Evolutionary conservation across 441 rosid genomes (phyloP), one percentile per base, ranked within the genome.

Genomic region (Rhodomyrtus psidioides): DNA sequence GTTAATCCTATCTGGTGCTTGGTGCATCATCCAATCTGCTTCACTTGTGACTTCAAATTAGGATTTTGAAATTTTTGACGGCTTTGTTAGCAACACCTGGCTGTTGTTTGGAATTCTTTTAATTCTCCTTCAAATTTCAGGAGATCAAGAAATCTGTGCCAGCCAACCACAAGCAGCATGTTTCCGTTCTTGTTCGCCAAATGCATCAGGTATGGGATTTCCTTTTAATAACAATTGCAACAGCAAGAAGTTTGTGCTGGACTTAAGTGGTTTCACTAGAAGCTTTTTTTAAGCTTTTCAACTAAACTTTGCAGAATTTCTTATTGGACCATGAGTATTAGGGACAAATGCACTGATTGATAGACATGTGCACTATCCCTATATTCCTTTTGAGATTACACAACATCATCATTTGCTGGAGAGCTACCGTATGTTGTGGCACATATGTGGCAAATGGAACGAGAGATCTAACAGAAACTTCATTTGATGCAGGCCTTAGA

Each of bases 131-230:
- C 83, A 55, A 84, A 84, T 86, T 55, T 75, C 94, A 96, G 99
- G 92, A 90, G 86, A 85, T 96, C 92, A 97, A 96, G 95, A 93
- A 90, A 88, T 93, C 95, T 21, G 96, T 95, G 88, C 95, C 92
- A 49, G 90, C 98, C 83, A 94, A 95, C 81, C 91, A 92, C 83
- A 93, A 96, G 65, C 96, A 97, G 90, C 96, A 94, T 88, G 94
- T 96, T 88, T 94, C 99, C 75, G 95, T 93, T 85, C 95, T 96
- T 70, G 93, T 96, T 91, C 96, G 98, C 62, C 98, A 97, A 62
- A 93, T 97, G 99, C 97, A 95, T 84, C 98, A 94, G 98, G 99
- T 96, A 83, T 89, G 87, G 17, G 30, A 51, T 60, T 39, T 49
- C 60, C 49, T 39, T 70, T 21, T 70, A 23, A 39, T 81, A 10